These are phyloP conservation scores for Juglanconis oblonga DNA, from an alignment of 2,329 filamentous ascomycete genomes.

Conservation along the genomic window DNA sequence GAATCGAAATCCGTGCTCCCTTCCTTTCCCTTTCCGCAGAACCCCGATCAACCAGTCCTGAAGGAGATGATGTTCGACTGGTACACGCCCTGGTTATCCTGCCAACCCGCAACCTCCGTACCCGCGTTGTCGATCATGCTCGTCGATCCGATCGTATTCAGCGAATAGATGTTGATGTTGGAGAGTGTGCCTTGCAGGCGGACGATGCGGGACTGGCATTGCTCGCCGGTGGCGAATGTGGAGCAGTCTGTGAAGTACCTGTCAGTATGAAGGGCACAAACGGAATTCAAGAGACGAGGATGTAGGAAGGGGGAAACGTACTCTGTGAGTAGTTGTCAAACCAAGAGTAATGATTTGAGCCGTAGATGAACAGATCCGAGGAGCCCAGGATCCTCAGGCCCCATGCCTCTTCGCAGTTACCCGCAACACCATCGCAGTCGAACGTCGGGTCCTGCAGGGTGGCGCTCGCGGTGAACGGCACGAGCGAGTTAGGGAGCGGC, in stretches of 20 bases:
- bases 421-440: constrained; percentile 34
- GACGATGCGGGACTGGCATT: constrained; percentile 46
- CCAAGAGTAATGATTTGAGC: constrained; percentile 66
- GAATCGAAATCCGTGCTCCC: background rate
- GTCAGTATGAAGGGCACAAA: background rate
- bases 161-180: constrained; percentile 38
- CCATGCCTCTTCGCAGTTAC: constrained; percentile 57
- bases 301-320: background rate
- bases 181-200: constrained; percentile 25
- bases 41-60: constrained; percentile 20
- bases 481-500: constrained; percentile 56
- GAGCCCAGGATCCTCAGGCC: constrained; percentile 60
- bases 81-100: constrained; percentile 38
- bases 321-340: constrained; percentile 55
- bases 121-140: constrained; percentile 39
- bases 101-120: constrained; percentile 31
- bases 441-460: constrained; percentile 51
- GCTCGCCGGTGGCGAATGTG: constrained; percentile 37
- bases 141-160: constrained; percentile 43
- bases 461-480: constrained; percentile 48
- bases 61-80: constrained; percentile 36
- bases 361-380: constrained; percentile 55
- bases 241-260: constrained; percentile 35
- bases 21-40: background rate
- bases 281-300: background rate